phyloP scores from a whole-genome alignment of 192 early-diverging fungal genomes.

The Diversispora eburnea region DNA sequence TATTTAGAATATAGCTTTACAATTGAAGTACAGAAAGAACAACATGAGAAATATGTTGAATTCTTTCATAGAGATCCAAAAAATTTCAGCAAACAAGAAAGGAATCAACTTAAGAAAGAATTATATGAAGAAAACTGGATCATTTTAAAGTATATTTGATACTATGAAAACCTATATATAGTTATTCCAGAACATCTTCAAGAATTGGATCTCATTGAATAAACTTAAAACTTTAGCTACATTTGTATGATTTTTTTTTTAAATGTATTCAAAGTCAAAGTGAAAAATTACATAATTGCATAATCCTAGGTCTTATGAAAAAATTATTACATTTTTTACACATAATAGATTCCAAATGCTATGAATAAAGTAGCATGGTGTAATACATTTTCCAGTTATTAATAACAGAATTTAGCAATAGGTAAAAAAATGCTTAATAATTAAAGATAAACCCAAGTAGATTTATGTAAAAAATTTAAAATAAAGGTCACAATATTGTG shows the following conservation, averaged over 20 bases:
- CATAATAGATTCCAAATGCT: background rate
- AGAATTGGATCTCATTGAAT: constrained; percentile 14
- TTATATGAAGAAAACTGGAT: constrained; percentile 12
- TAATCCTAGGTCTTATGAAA: too few species aligned
- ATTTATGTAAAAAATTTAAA: too few species aligned
- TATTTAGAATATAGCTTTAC: background rate
- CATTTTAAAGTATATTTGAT: constrained; percentile 1
- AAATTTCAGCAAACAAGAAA: constrained; percentile 6
- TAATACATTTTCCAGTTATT: background rate
- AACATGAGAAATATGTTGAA: background rate
- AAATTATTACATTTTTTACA: constrained; percentile 4
- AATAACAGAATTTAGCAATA: background rate
- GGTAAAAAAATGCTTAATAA: background rate
- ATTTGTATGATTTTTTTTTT: background rate
- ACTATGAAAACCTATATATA: constrained; percentile 12
- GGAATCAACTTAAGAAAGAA: constrained; percentile 19
- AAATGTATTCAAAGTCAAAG: too few species aligned
- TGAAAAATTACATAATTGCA: too few species aligned
- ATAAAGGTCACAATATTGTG: too few species aligned
- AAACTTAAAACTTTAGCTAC: constrained; percentile 10
- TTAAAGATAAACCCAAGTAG: too few species aligned
- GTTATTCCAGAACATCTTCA: constrained; percentile 10
- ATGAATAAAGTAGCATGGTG: background rate
- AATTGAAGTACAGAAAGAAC: background rate
- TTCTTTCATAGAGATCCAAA: background rate